Evolutionary conservation across 2,329 filamentous ascomycete species (phyloP), one percentile per base, ranked within the genome.

Genomic region (Magnaporthales sp.): DNA sequence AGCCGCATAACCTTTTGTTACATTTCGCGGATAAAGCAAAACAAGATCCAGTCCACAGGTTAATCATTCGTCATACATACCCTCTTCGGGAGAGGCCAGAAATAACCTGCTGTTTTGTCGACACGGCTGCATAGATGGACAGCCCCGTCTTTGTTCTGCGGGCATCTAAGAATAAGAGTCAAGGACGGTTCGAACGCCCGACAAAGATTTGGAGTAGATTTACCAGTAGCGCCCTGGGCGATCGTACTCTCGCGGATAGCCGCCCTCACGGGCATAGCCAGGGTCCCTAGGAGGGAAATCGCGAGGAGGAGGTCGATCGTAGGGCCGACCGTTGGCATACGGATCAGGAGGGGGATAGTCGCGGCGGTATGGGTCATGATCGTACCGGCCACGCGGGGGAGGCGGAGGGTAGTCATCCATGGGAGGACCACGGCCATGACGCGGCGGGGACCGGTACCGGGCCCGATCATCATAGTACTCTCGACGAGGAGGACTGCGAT

Each of bases 391-490:
- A 19, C 63, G 63, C 7, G 64, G 46, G 69, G 90, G 83, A 66
- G 84, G 87, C 66, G 88, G 87, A 72, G 80, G 80, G 68, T 96
- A 95, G 74, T 96, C 93, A 69, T 93, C 90, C 70, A 91, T 83
- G 61, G 26, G 84, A 83, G 70, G 90, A 89, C 70, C 91, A 89
- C 56, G 56, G 26, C 56, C 63, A 29, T 51, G 63, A 38, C 63
- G 63, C 61, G 91, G 90, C 68, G 92, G 92, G 67, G 91, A 92
- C 67, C 92, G 89, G 74, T 93, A 93, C 64, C 89, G 86, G 72
- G 91, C 88, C 74, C 90, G 88, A 70, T 94, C 91, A 62, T 92
- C 89, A 78, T 97, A 96, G 79, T 97, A 96, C 68, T 94, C 91
- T 71, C 92, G 89, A 68, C 90, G 89, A 67, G 64, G 64, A 27